Base-by-base conservation (phyloP, 2,329 filamentous ascomycete genomes). In the Penicillium carneum region DNA sequence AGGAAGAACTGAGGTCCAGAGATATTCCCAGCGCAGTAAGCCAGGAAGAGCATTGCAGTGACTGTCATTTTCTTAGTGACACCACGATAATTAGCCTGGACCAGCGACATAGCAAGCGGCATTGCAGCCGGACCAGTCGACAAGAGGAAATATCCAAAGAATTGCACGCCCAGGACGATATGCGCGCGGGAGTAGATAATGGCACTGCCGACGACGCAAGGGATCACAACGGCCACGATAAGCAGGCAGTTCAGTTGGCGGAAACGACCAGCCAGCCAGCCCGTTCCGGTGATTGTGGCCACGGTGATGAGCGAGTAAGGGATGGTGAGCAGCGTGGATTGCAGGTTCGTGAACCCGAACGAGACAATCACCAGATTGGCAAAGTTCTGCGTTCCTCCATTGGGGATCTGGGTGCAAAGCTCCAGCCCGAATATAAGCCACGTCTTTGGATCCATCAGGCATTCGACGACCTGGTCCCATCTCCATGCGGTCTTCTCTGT, bases 1-100 rank as follows among this genome's bases (percentile, higher is more conserved):
- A 75, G 77, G 71, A 87, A 87, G 66, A 87, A 81, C 46, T 86
- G 84, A 2, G 85, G 85, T 0, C 85, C 84, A 0, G 79, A 76
- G 47, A 87, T 85, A 61, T 87, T 87, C 1, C 85, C 85, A 0
- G 79, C 73, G 55, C 84, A 87, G 65, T 86, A 87, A 3, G 81
- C 82, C 10, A 86, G 69, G 63, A 87, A 86, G 4, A 87, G 71
- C 66, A 87, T 67, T 0, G 83, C 83, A 1, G 83, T 86, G 57
- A 86, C 82, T 7, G 84, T 86, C 80, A 85, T 84, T 72, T 86
- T 87, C 77, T 87, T 87, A 34, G 84, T 86, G 20, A 85, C 82
- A 16, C 85, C 85, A 12, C 82, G 80, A 65, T 82, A 84, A 69
- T 87, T 87, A 16, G 83, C 79, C 69, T 84, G 83, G 3, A 86